Base-by-base conservation (phyloP, 305 asterid species). In the Coffea humblotiana region DNA sequence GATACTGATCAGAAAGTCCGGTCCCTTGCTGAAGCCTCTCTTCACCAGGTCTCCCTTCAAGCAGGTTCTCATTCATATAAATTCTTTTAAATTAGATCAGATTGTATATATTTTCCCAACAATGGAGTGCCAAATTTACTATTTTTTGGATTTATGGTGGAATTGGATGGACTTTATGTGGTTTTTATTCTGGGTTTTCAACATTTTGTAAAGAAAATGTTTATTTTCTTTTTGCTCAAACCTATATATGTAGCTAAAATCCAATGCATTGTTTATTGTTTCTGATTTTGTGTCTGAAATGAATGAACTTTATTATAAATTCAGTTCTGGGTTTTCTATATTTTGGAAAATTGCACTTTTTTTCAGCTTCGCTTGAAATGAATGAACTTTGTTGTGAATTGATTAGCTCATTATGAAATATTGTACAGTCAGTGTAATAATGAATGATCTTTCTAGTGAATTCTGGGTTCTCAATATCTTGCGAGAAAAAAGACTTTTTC, bases 11-110 rank as follows among this genome's bases (percentile, higher is more conserved):
- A 92, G 29, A 97, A 95, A 79, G 82, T 89, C 77, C 94, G 99
- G 47, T 84, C 93, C 29, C 90, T 91, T 79, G 99, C 99, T 51
- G 99, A 93, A 88, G 81, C 97, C 80, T 94, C 98, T 52, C 94
- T 95, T 25, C 92, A 87, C 27, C 98, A 94, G 85, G 98, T 97
- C 37, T 86, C 97, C 29, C 89, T 88, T 81, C 99, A 91, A 81
- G 86, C 96, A 78, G 99, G 99, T 95, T 78, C 47, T 13, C 56
- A 2, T 49, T n/a, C 49, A 45, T 32, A 25, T n/a, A 0, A 3
- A n/a, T 43, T n/a, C 32, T 69, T 47, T 29, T 71, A 40, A 69
- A 76, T 5, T 18, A 4, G n/a, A 2, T 56, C 63, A 56, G 10
- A 18, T 19, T 56, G 43, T 19, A 56, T 18, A 4, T 56, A 4